phyloP scores from a whole-genome alignment of 768 basidiomycete species.

The Macrolepiota dolichaula region DNA sequence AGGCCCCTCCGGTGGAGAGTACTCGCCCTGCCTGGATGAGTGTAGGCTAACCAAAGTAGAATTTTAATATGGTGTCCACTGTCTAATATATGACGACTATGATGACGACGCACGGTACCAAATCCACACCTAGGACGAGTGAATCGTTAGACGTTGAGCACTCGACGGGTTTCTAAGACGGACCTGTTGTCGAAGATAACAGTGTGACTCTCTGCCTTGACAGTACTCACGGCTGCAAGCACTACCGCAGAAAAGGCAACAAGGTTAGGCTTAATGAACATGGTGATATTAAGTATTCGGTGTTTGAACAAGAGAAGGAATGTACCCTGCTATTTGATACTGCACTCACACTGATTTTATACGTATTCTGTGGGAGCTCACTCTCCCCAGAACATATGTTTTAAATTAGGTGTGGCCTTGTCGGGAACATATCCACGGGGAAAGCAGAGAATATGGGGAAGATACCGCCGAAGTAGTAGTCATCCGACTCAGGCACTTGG shows the following conservation, averaged over 20 bases:
- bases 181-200: slow-evolving; percentile 24
- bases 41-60: slow-evolving; percentile 18
- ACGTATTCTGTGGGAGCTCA: not conserved
- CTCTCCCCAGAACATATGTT: too few species aligned
- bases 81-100: not conserved
- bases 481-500: too few species aligned
- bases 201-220: slow-evolving; percentile 22
- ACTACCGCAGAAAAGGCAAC: slow-evolving; percentile 7
- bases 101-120: slow-evolving; percentile 29
- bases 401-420: too few species aligned
- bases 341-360: not conserved
- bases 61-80: not conserved
- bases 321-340: not conserved
- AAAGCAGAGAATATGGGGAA: too few species aligned
- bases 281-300: not conserved
- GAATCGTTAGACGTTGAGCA: not conserved
- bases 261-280: not conserved
- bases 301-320: not conserved
- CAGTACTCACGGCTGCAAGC: slow-evolving; percentile 10
- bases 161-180: not conserved
- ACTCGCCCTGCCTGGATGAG: slow-evolving; percentile 26
- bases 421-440: too few species aligned
- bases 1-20: slow-evolving; percentile 28
- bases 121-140: slow-evolving; percentile 24
- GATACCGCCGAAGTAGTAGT: too few species aligned